Percentiles rank a stretch among this genome's conserved stretches.
Conservation (phyloP, 1,139 yeast species). For the Magnusiomyces suaveolens region DNA sequence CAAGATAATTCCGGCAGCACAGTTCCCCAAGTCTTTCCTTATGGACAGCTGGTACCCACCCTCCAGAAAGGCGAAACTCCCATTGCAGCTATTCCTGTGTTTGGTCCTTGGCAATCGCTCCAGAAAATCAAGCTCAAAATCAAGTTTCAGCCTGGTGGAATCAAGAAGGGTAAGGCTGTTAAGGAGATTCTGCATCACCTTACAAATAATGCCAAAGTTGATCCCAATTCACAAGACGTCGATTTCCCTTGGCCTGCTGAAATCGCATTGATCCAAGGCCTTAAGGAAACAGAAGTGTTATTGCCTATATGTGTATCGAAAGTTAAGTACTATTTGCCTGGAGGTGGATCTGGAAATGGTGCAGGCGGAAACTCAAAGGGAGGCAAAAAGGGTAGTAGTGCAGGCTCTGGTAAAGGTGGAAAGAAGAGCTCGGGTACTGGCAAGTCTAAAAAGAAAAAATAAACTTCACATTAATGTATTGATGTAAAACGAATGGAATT, state of each 20-base stretch:
- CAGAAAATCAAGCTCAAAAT: constrained; percentile 70
- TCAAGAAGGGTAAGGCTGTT: constrained; percentile 82
- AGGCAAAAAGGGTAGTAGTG: constrained; percentile 12
- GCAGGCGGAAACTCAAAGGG: no score
- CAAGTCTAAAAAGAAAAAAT: constrained; percentile 4
- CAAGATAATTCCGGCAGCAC: constrained; percentile 24
- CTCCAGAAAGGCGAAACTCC: constrained; percentile 34
- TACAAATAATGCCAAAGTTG: constrained; percentile 43
- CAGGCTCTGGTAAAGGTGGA: constrained; percentile 2
- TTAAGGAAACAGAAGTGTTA: constrained; percentile 49
- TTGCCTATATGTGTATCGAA: constrained; percentile 44
- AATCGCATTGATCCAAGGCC: constrained; percentile 45
- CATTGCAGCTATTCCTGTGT: constrained; percentile 67
- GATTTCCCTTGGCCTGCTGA: constrained; percentile 65
- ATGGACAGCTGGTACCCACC: constrained; percentile 31
- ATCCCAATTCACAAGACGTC: constrained; percentile 40
- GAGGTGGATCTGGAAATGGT: constrained; percentile 12
- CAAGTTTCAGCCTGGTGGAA: constrained; percentile 76
- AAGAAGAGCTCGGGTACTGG: constrained; percentile 2
- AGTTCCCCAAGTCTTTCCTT: constrained; percentile 21
- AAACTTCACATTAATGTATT: no score
- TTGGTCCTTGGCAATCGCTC: constrained; percentile 87
- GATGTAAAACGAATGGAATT: no score
- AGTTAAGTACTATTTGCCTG: constrained; percentile 31
- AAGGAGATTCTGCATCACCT: constrained; percentile 58